Percentiles rank a stretch among this genome's conserved stretches.
Evolutionary conservation across 225 moss, liverwort and hornwort genomes (phyloP).

Genomic region (Anthoceros angustus): DNA sequence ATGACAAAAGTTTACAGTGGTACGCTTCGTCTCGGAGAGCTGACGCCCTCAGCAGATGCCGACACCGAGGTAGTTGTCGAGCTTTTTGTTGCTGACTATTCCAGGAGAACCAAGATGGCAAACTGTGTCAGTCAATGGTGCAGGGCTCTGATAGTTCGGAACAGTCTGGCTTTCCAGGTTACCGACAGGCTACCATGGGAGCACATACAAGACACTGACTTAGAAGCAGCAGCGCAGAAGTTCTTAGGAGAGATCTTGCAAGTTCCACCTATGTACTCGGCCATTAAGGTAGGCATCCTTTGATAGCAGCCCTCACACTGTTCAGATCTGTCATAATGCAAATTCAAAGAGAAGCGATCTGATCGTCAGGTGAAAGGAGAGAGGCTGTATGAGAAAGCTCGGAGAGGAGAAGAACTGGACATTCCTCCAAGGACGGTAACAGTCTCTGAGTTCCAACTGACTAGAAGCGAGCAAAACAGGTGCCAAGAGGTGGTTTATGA

Average conservation of each 20-base stretch:
- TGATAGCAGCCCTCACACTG: neutral
- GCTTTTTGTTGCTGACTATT: neutral
- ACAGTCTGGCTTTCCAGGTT: conserved; percentile 28
- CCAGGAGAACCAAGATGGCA: no score
- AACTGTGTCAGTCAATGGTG: no score
- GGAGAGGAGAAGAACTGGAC: conserved; percentile 68
- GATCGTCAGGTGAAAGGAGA: conserved; percentile 55
- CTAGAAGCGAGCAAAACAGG: conserved; percentile 43
- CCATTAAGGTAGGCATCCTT: conserved; percentile 22
- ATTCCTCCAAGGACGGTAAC: conserved; percentile 52
- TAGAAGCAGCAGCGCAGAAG: conserved; percentile 19
- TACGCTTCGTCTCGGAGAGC: conserved; percentile 72
- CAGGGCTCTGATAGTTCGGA: no score
- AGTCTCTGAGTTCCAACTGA: conserved; percentile 50
- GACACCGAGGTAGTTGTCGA: conserved; percentile 41
- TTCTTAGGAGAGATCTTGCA: conserved; percentile 39
- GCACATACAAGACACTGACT: conserved; percentile 47
- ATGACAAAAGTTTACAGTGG: conserved; percentile 91
- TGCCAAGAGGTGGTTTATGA: conserved; percentile 5
- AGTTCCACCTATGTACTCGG: conserved; percentile 35
- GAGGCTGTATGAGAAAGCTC: conserved; percentile 72
- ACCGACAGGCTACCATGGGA: conserved; percentile 61
- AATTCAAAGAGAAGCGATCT: neutral
- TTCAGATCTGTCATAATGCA: neutral
- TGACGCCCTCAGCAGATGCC: conserved; percentile 73